Percentiles rank a stretch among this genome's conserved stretches.
Evolutionary conservation across 176 grass and related monocot species (phyloP).

Genomic region (Leersia perrieri): DNA sequence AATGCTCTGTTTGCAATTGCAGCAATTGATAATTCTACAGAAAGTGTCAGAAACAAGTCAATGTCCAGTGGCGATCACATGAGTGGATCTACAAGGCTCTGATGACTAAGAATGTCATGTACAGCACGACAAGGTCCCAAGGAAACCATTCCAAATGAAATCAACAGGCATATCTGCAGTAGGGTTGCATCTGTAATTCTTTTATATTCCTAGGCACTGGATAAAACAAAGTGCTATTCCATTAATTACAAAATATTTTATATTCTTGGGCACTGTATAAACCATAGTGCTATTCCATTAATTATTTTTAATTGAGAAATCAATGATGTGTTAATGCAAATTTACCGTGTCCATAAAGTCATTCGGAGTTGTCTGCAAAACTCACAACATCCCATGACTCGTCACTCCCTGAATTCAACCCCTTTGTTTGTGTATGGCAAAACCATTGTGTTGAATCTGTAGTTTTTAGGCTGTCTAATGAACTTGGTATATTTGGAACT

Average conservation of each 20-base stretch:
- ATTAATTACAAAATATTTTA: neutral
- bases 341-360: too few relatives aligned
- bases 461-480: too few relatives aligned
- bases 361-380: neutral
- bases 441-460: neutral
- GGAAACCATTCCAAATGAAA: neutral
- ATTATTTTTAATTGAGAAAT: too few relatives aligned
- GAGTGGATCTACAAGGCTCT: neutral
- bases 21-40: slow-evolving; percentile 20
- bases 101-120: neutral
- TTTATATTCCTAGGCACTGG: neutral
- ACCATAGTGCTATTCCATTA: too few relatives aligned
- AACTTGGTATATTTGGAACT: too few relatives aligned
- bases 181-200: slow-evolving; percentile 1
- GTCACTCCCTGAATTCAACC: too few relatives aligned
- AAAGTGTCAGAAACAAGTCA: neutral
- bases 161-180: neutral
- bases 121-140: neutral
- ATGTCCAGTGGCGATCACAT: neutral
- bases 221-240: too few relatives aligned
- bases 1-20: neutral
- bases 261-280: too few relatives aligned
- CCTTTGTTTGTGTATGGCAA: neutral
- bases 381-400: neutral
- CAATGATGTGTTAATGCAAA: too few relatives aligned